These are phyloP conservation scores for Eutypa lata DNA, from an alignment of 2,329 filamentous ascomycete species.

Conservation along the genomic window DNA sequence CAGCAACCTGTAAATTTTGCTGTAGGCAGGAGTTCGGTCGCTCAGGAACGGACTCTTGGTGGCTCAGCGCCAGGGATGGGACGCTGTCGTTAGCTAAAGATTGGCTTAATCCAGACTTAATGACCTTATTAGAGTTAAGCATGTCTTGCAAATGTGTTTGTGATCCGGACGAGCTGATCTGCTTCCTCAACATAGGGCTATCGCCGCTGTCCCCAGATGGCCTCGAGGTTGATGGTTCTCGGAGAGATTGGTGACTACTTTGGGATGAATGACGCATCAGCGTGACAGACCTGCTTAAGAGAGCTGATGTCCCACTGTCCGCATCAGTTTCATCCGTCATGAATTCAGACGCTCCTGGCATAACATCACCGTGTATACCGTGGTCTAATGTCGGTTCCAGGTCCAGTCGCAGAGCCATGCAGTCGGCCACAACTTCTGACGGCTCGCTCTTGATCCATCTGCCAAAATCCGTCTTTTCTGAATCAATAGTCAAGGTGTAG, in stretches of 20 bases:
- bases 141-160: slow-evolving; percentile 59
- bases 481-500: slow-evolving; percentile 73
- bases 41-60: slow-evolving; percentile 45
- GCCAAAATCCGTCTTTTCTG: slow-evolving; percentile 72
- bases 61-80: slow-evolving; percentile 49
- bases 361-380: slow-evolving; percentile 15
- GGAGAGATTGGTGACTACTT: slow-evolving; percentile 48
- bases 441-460: slow-evolving; percentile 79
- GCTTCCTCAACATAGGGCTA: slow-evolving; percentile 61
- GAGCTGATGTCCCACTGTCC: slow-evolving; percentile 33
- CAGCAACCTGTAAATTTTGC: slow-evolving; percentile 23
- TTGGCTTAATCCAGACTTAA: slow-evolving; percentile 54
- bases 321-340: slow-evolving; percentile 29
- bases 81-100: slow-evolving; percentile 57
- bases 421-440: slow-evolving; percentile 76
- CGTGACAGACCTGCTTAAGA: slow-evolving; percentile 37
- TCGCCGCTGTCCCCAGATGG: slow-evolving; percentile 44
- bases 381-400: slow-evolving; percentile 19
- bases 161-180: slow-evolving; percentile 44
- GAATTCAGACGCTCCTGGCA: slow-evolving; percentile 16
- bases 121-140: slow-evolving; percentile 56
- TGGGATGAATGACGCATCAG: slow-evolving; percentile 45
- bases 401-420: slow-evolving; percentile 62
- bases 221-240: slow-evolving; percentile 43
- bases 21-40: slow-evolving; percentile 28